phyloP scores from a whole-genome alignment of 2,329 filamentous ascomycete genomes.

The Penicillium sp. region DNA sequence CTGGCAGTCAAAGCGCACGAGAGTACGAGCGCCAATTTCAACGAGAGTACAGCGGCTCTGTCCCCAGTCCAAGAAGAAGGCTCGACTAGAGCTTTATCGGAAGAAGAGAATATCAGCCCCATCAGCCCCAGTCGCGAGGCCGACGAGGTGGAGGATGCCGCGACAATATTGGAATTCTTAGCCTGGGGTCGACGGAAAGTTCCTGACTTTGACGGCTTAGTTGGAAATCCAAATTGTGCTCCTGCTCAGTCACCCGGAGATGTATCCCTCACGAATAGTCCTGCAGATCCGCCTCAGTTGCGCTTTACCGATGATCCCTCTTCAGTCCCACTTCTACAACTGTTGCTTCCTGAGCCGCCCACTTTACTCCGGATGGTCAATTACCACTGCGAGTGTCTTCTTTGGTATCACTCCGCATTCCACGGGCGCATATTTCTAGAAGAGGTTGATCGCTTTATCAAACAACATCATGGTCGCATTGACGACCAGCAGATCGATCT shows the following conservation, averaged over 20 bases:
- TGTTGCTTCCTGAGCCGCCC: background rate
- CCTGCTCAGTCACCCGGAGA: slow-evolving; percentile 21
- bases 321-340: background rate
- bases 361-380: background rate
- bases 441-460: background rate
- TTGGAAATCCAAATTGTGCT: background rate
- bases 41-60: background rate
- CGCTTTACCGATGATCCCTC: background rate
- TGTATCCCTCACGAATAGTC: background rate
- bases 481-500: background rate
- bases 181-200: slow-evolving; percentile 50
- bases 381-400: background rate
- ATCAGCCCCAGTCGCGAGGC: background rate
- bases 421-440: background rate
- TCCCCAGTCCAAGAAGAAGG: background rate
- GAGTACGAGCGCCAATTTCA: background rate
- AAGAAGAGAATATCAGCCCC: background rate
- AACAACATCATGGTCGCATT: background rate
- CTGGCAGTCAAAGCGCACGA: background rate
- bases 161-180: slow-evolving; percentile 48
- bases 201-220: slow-evolving; percentile 5
- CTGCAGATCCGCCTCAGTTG: background rate
- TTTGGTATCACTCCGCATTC: background rate
- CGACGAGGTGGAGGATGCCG: slow-evolving; percentile 40
- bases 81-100: background rate